Conservation (phyloP, 108 stramenopile species). For the Conticribra weissflogii region DNA sequence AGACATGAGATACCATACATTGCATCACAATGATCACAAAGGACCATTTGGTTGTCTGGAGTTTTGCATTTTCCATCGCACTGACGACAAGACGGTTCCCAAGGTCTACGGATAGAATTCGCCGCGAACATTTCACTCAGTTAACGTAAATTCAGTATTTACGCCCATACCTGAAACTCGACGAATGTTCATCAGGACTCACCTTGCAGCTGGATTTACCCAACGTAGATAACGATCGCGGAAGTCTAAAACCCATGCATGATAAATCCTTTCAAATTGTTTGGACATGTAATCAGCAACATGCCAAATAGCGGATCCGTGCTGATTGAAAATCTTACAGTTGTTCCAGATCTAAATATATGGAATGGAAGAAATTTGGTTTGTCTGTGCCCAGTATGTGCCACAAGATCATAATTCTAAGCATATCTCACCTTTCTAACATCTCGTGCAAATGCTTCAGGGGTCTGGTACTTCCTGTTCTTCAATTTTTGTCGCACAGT, state of each 20-base stretch:
- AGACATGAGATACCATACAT: slow-evolving; percentile 76
- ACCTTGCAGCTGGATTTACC: slow-evolving; percentile 67
- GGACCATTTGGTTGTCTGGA: slow-evolving; percentile 66
- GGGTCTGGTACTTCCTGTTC: slow-evolving; percentile 63
- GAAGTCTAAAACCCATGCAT: slow-evolving; percentile 90
- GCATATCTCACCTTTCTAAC: slow-evolving; percentile 82
- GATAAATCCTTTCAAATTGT: slow-evolving; percentile 88
- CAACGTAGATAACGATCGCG: slow-evolving; percentile 87
- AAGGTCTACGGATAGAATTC: slow-evolving; percentile 52
- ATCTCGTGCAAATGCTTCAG: slow-evolving; percentile 88
- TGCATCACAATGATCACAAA: slow-evolving; percentile 94
- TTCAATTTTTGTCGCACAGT: slow-evolving; percentile 71
- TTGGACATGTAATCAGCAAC: slow-evolving; percentile 95
- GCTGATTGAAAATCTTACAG: slow-evolving; percentile 91
- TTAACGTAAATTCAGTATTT: no score
- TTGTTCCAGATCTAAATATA: slow-evolving; percentile 79
- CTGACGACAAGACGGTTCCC: slow-evolving; percentile 82
- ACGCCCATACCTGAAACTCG: no score
- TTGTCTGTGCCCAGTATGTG: no score
- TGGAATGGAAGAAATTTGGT: no score
- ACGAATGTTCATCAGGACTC: no score
- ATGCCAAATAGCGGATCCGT: slow-evolving; percentile 90
- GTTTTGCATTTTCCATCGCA: slow-evolving; percentile 76
- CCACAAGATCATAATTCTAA: no score
- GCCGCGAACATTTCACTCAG: background rate